These are phyloP conservation scores for Staphylotrichum tortipilum DNA, from an alignment of 495 filamentous ascomycete species.

Conservation along the genomic window DNA sequence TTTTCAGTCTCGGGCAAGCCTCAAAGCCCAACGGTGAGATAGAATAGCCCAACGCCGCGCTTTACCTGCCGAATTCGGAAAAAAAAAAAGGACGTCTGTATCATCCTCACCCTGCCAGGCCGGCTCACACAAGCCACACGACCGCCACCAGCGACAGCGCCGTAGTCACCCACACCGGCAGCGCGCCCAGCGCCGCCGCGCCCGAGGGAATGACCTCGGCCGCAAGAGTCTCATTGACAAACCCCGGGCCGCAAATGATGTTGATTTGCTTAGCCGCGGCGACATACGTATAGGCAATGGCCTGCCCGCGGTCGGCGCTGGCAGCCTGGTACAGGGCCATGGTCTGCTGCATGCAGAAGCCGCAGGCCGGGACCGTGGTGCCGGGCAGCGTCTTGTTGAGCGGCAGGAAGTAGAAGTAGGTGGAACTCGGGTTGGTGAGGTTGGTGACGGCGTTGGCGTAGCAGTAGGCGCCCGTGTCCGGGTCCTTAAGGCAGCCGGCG, in stretches of 20 bases:
- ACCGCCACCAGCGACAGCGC: not conserved
- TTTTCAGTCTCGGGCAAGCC: no score
- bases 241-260: constrained; percentile 52
- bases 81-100: not conserved
- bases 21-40: no score
- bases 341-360: constrained; percentile 56
- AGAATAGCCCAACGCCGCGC: no score
- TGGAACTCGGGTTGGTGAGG: constrained; percentile 51
- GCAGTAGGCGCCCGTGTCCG: constrained; percentile 50
- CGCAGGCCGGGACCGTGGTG: constrained; percentile 57
- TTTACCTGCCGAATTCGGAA: no score
- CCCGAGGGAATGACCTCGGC: constrained; percentile 19
- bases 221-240: constrained; percentile 52
- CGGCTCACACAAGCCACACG: constrained; percentile 8
- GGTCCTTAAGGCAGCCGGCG: constrained; percentile 65
- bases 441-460: constrained; percentile 84
- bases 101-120: no score
- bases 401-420: constrained; percentile 76
- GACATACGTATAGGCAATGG: constrained; percentile 51
- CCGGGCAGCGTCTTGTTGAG: constrained; percentile 61
- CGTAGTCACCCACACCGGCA: not conserved
- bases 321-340: constrained; percentile 60
- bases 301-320: constrained; percentile 49
- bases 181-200: not conserved
- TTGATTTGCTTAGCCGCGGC: constrained; percentile 58